Evolutionary conservation across 148 eudicot genomes (phyloP).

Genomic region (Chenopodium album): DNA sequence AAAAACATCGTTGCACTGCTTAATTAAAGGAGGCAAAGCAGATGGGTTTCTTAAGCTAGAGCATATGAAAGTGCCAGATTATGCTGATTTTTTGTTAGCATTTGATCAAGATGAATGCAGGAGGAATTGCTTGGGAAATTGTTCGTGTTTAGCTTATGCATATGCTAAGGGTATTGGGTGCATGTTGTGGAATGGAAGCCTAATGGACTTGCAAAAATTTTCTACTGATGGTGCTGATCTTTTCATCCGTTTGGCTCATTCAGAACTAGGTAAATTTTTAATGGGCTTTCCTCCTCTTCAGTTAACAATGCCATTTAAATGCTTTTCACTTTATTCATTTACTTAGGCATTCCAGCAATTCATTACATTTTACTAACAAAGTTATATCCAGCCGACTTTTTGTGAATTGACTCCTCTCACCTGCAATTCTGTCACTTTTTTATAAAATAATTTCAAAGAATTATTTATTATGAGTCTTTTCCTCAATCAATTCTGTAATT

Average conservation of each 20-base stretch:
- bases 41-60: constrained; percentile 39
- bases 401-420: too few species aligned
- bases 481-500: too few species aligned
- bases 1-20: constrained; percentile 37
- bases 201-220: constrained; percentile 32
- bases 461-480: too few species aligned
- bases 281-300: too few species aligned
- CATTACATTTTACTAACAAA: too few species aligned
- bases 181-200: constrained; percentile 31
- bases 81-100: constrained; percentile 1
- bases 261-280: constrained; percentile 32
- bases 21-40: constrained; percentile 13
- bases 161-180: constrained; percentile 23
- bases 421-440: too few species aligned
- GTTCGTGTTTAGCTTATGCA: constrained; percentile 41
- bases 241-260: constrained; percentile 32
- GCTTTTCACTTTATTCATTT: too few species aligned
- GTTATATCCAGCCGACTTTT: too few species aligned
- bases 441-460: too few species aligned
- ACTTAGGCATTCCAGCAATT: too few species aligned
- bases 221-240: constrained; percentile 25
- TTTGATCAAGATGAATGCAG: neutral
- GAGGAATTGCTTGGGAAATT: constrained; percentile 31
- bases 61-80: constrained; percentile 37
- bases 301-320: too few species aligned